A percentile compares a stretch with the other conserved stretches of the same genome.
These are phyloP conservation scores for Melanopsichium pennsylvanicum DNA, from an alignment of 1,284 basidiomycete genomes.

Conservation along the genomic window DNA sequence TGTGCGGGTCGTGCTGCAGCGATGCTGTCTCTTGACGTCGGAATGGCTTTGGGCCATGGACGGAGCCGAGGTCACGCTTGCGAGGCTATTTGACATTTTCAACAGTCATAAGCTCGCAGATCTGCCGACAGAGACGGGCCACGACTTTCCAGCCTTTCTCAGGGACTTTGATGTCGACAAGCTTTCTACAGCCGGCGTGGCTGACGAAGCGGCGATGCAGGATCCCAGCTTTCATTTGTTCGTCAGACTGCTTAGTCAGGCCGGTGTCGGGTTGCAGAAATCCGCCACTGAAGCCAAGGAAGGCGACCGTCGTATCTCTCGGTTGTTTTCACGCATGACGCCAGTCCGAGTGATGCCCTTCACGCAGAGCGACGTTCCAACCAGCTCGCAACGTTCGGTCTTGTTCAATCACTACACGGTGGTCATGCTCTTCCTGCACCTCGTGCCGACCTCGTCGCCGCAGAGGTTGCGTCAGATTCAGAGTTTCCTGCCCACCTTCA, in stretches of 20 bases:
- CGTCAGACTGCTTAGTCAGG: slow-evolving; percentile 77
- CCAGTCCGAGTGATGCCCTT: slow-evolving; percentile 75
- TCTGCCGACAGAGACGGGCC: slow-evolving; percentile 74
- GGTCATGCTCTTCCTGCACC: slow-evolving; percentile 78
- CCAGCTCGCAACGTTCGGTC: slow-evolving; percentile 76
- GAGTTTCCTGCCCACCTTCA: slow-evolving; percentile 74
- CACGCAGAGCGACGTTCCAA: slow-evolving; percentile 55
- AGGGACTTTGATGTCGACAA: slow-evolving; percentile 67
- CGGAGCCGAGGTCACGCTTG: slow-evolving; percentile 72
- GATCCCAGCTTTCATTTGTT: slow-evolving; percentile 84
- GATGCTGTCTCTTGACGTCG: slow-evolving; percentile 77
- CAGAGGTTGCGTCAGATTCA: slow-evolving; percentile 73
- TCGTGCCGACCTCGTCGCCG: slow-evolving; percentile 73
- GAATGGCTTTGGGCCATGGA: slow-evolving; percentile 78
- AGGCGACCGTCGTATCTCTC: slow-evolving; percentile 70
- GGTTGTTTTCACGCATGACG: slow-evolving; percentile 79
- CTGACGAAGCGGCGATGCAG: slow-evolving; percentile 63
- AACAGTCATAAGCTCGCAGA: slow-evolving; percentile 81
- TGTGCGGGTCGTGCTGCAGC: slow-evolving; percentile 75
- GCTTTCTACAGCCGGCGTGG: slow-evolving; percentile 6
- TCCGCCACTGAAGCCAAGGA: slow-evolving; percentile 21
- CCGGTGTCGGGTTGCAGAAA: slow-evolving; percentile 66
- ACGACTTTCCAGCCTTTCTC: slow-evolving; percentile 82
- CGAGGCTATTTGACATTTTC: slow-evolving; percentile 78
- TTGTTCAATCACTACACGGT: slow-evolving; percentile 86